Conservation (phyloP, 805 yeast genomes). For the Novakomyces olei region DNA sequence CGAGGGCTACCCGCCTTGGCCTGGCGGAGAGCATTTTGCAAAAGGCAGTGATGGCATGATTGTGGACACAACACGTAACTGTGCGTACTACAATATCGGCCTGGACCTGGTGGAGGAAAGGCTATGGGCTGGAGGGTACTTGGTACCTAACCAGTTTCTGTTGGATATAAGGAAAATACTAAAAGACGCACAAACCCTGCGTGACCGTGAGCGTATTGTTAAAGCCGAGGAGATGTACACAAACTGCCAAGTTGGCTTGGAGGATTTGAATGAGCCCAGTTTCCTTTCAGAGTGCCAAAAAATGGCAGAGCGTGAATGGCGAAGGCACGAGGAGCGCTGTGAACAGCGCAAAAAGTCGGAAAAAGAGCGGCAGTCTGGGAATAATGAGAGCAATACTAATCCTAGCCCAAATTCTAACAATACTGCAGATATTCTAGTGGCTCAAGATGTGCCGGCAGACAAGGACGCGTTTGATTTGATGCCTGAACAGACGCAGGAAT, state of each 20-base stretch:
- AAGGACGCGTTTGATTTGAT: too few relatives aligned
- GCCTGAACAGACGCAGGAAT: too few relatives aligned
- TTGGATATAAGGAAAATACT: conserved; percentile 69
- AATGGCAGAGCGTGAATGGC: conserved; percentile 43
- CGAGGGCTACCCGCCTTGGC: too few relatives aligned
- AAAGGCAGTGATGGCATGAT: conserved; percentile 38
- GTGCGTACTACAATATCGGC: conserved; percentile 66
- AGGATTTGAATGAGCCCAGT: conserved; percentile 52
- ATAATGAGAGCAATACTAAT: too few relatives aligned
- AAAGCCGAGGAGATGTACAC: conserved; percentile 89
- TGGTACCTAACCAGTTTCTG: conserved; percentile 76
- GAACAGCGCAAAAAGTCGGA: background rate
- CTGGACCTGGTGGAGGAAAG: conserved; percentile 84
- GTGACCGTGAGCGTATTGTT: conserved; percentile 23
- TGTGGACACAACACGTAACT: conserved; percentile 55
- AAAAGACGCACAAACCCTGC: conserved; percentile 38
- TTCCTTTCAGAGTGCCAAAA: conserved; percentile 58
- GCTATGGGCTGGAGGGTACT: conserved; percentile 87
- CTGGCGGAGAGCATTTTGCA: too few relatives aligned
- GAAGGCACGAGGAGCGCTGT: conserved; percentile 9
- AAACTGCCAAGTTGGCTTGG: conserved; percentile 86
- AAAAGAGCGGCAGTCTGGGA: too few relatives aligned
- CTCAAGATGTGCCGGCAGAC: too few relatives aligned
- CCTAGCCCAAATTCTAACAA: too few relatives aligned
- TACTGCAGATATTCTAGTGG: too few relatives aligned